Conservation (phyloP, 2,329 filamentous ascomycete species). For the Pseudodiploospora longispora region DNA sequence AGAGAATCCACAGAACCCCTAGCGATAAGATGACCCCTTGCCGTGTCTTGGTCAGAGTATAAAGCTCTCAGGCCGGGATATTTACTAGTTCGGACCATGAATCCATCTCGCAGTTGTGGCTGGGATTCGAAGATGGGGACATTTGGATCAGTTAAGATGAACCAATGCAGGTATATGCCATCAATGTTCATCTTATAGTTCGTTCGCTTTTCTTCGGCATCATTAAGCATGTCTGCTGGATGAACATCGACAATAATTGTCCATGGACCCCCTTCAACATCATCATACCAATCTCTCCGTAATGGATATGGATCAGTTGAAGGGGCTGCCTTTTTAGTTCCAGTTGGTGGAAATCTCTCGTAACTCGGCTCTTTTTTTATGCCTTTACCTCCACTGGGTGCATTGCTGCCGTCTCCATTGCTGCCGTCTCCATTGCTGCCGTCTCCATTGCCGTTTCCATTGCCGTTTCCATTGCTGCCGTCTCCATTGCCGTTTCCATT, state of each 20-base stretch:
- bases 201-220: background rate
- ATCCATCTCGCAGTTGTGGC: background rate
- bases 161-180: background rate
- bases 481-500: too few species aligned
- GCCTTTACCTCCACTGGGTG: too few species aligned
- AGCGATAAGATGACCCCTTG: background rate
- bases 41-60: background rate
- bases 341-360: too few species aligned
- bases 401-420: too few species aligned
- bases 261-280: background rate
- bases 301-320: background rate
- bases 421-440: too few species aligned
- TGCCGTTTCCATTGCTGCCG: too few species aligned
- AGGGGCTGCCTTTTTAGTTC: background rate
- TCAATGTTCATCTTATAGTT: background rate
- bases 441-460: too few species aligned
- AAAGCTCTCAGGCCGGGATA: background rate
- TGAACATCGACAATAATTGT: background rate
- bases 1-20: background rate
- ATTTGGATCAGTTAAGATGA: too few species aligned
- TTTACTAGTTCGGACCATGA: background rate
- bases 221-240: background rate
- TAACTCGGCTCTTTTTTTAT: too few species aligned
- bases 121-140: too few species aligned
- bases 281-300: background rate